Evolutionary conservation across 148 eudicot species (phyloP), one percentile per base, ranked within the genome.

Genomic region (Bassia scoparia): DNA sequence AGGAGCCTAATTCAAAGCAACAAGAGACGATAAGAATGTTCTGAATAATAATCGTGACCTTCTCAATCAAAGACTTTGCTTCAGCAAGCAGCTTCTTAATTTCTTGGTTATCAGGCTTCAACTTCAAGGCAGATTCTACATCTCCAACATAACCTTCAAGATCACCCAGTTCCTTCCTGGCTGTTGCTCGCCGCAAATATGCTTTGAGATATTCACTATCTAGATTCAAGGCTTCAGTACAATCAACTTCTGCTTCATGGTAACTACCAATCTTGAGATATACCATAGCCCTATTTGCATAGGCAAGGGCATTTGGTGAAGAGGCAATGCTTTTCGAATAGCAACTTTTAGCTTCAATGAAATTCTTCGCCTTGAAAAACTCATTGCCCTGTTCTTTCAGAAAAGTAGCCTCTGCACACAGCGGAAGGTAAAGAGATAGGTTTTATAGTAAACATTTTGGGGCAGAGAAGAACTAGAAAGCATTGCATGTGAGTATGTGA

Each of bases 201-300:
- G 91, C 97, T 80, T 93, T 93, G 61, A 89, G 78, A 83, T 90
- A 90, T 15, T 92, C 88, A 74, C 88, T 92, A 83, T 93, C 92
- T 75, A 93, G 76, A 76, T 85, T 85, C 70, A 93, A 82, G 62
- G 98, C 92, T 82, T 90, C 97, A 6, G 97, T 83, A 79, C 98
- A 93, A 79, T 93, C 98, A 76, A 81, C 83, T 81, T 93, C 98
- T 27, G 97, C 98, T 74, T 93, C 98, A 77, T 69, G 80, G 70
- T 81, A 89, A 77, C 90, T 90, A 76, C 67, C 84, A 56, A 89
- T 68, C 77, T 90, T 93, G 31, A 90, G 83, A 82, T 89, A 93
- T 46, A 91, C 90, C 98, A 90, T 85, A 70, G 98, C 98, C 72
- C 98, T 90, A 75, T 93, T 93, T 61, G 92, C 97, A 87, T 86